Evolutionary conservation across 352 stramenopile genomes (phyloP), one percentile per base, ranked within the genome.

Genomic region (Globisporangium perplexum): DNA sequence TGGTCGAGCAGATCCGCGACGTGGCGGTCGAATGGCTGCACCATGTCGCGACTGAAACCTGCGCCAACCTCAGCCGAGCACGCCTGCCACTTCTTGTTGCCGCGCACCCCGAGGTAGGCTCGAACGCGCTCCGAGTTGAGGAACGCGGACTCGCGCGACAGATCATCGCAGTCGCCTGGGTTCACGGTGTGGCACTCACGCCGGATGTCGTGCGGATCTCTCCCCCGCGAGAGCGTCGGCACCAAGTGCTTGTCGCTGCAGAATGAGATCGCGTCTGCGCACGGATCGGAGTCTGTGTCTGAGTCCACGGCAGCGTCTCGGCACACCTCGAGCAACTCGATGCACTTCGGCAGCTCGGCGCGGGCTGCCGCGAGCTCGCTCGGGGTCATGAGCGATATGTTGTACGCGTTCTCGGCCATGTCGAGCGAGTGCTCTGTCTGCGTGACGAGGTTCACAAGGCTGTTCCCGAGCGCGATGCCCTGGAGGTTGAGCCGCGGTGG

Each of bases 21-120:
- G 20, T 62, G 69, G 30, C 80, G 68, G 30, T 58, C 45, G 26
- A 60, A 70, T 60, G 28, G 28, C 28, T 31, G 28, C 28, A 31
- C 28, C 28, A 31, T 31, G 28, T 31, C 28, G 28, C 28, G 28
- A 31, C 28, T 8, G 28, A 98, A 98, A 4, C 80, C 80, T 47
- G 77, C 56, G 56, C 96, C 93, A 26, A 98, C 88, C 3, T 90
- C 57, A 66, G 87, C 88, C 69, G 97, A 98, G 75, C 93, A 98
- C 24, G 85, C 77, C 47, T 94, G 59, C 94, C 95, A 98, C 36
- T 65, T 42, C 22, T 55, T 44, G 3, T 66, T 62, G 33, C 60
- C 60, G 44, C 71, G 60, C 2, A 83, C 72, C 14, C 30, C 20
- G 8, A 57, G 42, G 24, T 28, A 31, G 24, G 22, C 20, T 1